A percentile compares a stretch with the other conserved stretches of the same genome.
These are phyloP conservation scores for Lepidium sativum DNA, from an alignment of 345 rosid species.

Conservation along the genomic window DNA sequence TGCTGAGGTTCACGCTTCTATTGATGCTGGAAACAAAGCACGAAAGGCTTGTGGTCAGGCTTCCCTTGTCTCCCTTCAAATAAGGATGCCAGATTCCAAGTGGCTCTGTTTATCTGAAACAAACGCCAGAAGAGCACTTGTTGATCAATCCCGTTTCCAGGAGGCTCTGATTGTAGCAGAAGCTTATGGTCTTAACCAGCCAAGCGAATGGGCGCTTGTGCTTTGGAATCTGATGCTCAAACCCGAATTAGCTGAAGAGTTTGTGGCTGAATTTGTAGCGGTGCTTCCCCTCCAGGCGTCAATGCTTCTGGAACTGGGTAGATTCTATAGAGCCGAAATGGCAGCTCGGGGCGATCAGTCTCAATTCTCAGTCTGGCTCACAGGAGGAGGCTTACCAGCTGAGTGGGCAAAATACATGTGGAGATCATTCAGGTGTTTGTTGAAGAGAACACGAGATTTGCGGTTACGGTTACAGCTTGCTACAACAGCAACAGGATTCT, in stretches of 20 bases:
- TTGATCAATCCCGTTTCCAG: constrained; percentile 86
- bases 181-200: constrained; percentile 91
- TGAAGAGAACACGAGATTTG: constrained; percentile 80
- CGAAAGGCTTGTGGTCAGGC: constrained; percentile 82
- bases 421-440: constrained; percentile 84
- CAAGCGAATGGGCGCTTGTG: constrained; percentile 87
- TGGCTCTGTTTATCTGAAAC: constrained; percentile 87
- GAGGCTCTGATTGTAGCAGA: constrained; percentile 97
- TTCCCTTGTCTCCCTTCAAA: constrained; percentile 91
- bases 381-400: constrained; percentile 84
- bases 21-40: constrained; percentile 95
- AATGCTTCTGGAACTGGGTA: constrained; percentile 78
- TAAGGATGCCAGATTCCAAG: constrained; percentile 87
- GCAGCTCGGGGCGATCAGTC: constrained; percentile 95
- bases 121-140: constrained; percentile 77
- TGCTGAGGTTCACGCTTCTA: constrained; percentile 84
- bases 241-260: constrained; percentile 81
- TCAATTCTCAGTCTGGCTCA: constrained; percentile 92
- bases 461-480: constrained; percentile 76
- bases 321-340: constrained; percentile 79
- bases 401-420: constrained; percentile 92
- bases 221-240: constrained; percentile 96
- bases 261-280: constrained; percentile 88
- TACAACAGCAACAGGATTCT: constrained; percentile 66
- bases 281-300: constrained; percentile 88